These are phyloP conservation scores for Amoeboradix gromovi DNA, from an alignment of 371 early-diverging fungal species.

Conservation along the genomic window DNA sequence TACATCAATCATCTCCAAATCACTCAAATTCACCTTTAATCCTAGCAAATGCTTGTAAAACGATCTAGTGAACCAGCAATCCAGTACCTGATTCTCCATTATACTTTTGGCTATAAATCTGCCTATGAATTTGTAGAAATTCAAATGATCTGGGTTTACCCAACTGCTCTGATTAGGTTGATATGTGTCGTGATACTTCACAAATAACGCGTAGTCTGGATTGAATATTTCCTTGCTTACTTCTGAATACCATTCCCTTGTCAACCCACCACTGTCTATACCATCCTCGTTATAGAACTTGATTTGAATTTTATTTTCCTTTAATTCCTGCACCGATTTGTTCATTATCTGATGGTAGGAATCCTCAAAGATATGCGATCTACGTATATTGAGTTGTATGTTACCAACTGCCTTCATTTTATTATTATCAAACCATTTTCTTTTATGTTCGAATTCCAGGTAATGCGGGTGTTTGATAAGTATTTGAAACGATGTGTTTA, in stretches of 20 bases:
- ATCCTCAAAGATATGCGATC: conserved; percentile 79
- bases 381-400: too few relatives aligned
- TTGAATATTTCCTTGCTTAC: conserved; percentile 94
- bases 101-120: conserved; percentile 83
- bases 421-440: too few relatives aligned
- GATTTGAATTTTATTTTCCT: conserved; percentile 78
- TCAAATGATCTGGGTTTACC: conserved; percentile 89
- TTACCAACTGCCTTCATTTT: too few relatives aligned
- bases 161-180: conserved; percentile 84
- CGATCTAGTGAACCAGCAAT: conserved; percentile 75
- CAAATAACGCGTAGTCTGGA: conserved; percentile 84
- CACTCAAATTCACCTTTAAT: conserved; percentile 50
- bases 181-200: conserved; percentile 83
- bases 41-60: conserved; percentile 85
- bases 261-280: conserved; percentile 87
- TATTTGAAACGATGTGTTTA: too few relatives aligned
- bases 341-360: conserved; percentile 72
- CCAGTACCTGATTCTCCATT: conserved; percentile 82
- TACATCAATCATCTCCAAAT: conserved; percentile 86
- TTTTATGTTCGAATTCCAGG: too few relatives aligned
- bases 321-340: conserved; percentile 46
- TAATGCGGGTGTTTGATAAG: too few relatives aligned
- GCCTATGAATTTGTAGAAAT: conserved; percentile 92
- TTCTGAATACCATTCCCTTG: conserved; percentile 81
- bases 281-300: conserved; percentile 95